These are phyloP conservation scores for Neurospora pannonica DNA, from an alignment of 495 filamentous ascomycete species.

Conservation along the genomic window DNA sequence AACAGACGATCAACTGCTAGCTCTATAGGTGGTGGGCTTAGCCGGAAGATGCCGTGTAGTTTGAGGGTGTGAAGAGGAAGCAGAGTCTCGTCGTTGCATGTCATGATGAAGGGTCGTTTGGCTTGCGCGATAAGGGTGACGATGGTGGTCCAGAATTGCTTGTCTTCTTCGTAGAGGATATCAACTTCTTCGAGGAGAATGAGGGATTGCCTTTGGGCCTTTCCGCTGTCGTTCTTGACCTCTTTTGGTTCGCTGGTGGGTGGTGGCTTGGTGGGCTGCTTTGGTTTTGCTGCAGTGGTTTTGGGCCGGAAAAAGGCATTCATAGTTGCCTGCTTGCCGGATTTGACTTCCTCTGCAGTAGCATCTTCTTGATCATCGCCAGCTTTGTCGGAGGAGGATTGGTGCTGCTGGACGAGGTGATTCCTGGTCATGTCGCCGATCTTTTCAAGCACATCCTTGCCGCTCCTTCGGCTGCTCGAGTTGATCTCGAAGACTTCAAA, in stretches of 20 bases:
- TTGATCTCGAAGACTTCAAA: constrained; percentile 97
- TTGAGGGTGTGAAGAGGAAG: constrained; percentile 61
- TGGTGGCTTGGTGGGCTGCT: constrained; percentile 11
- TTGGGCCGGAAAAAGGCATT: constrained; percentile 67
- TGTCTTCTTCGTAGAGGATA: constrained; percentile 87
- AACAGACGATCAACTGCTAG: constrained; percentile 72
- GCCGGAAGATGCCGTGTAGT: constrained; percentile 81
- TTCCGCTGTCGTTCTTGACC: constrained; percentile 33
- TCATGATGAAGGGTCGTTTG: constrained; percentile 85
- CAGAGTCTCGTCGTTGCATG: constrained; percentile 79
- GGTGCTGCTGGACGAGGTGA: constrained; percentile 59
- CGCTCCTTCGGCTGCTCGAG: constrained; percentile 67
- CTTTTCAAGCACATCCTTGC: constrained; percentile 81
- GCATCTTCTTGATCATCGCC: constrained; percentile 29
- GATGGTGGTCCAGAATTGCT: constrained; percentile 84
- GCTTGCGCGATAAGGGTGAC: constrained; percentile 69
- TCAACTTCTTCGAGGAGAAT: constrained; percentile 95
- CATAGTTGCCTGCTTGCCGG: constrained; percentile 66
- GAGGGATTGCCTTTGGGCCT: constrained; percentile 80
- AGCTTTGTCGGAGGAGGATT: constrained; percentile 12
- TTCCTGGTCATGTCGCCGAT: constrained; percentile 96
- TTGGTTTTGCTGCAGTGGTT: constrained; percentile 12
- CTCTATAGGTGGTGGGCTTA: constrained; percentile 55
- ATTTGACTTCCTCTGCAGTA: constrained; percentile 49
- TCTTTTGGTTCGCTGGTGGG: constrained; percentile 13